A percentile compares a stretch with the other conserved stretches of the same genome.
phyloP scores from a whole-genome alignment of 129 eudicot genomes.

The Cynara cardunculus region DNA sequence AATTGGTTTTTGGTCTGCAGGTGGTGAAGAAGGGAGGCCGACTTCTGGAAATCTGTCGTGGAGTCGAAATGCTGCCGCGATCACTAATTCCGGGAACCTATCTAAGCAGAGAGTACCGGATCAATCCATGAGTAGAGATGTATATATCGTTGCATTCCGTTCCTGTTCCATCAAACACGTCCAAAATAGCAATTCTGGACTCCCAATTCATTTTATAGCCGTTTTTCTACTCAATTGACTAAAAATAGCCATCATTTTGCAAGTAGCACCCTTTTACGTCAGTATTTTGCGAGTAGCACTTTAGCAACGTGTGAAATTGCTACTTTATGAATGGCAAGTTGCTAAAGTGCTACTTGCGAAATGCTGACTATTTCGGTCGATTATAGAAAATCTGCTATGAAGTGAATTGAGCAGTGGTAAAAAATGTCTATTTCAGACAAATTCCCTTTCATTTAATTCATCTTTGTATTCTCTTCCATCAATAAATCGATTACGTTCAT shows the following conservation, averaged over 20 bases:
- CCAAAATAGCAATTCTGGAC: not conserved
- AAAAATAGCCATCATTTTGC: not conserved
- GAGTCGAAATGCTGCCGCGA: slow-evolving; percentile 36
- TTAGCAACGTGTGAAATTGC: not conserved
- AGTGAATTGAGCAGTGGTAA: no score
- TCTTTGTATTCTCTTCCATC: not conserved
- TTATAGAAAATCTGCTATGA: no score
- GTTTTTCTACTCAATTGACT: not conserved
- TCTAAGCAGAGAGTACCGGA: slow-evolving; percentile 64
- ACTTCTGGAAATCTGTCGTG: slow-evolving; percentile 48
- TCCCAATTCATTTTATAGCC: not conserved
- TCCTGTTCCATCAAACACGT: not conserved
- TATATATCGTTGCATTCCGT: slow-evolving; percentile 1
- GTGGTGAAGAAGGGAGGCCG: slow-evolving; percentile 65
- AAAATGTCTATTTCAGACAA: not conserved
- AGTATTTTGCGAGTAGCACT: not conserved
- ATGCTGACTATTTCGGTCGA: not conserved
- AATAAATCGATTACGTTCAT: not conserved
- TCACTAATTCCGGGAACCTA: slow-evolving; percentile 44
- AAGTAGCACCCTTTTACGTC: no score
- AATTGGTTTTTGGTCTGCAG: slow-evolving; percentile 21
- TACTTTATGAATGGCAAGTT: not conserved
- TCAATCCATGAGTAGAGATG: slow-evolving; percentile 46
- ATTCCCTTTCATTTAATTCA: not conserved
- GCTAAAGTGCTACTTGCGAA: not conserved